Evolutionary conservation across 163 green algal species (phyloP).

Genomic region (Scenedesmus sp.): DNA sequence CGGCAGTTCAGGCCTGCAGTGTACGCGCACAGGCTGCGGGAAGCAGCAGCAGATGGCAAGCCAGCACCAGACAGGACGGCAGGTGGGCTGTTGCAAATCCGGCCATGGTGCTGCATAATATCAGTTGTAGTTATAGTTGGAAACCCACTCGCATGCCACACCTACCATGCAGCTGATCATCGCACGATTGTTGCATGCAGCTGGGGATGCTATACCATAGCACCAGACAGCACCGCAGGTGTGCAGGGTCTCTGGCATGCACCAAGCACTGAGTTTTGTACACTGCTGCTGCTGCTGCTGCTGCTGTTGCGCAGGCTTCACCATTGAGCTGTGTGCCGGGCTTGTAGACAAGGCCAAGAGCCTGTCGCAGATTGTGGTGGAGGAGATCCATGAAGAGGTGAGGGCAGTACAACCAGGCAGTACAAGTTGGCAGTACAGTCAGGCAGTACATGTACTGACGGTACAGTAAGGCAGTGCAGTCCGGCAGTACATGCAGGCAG

Average conservation of each 20-base stretch:
- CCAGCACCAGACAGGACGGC: conserved; percentile 42
- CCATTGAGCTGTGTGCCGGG: conserved; percentile 93
- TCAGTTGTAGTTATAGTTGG: no score
- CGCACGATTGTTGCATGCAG: no score
- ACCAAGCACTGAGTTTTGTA: background rate
- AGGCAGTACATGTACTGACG: background rate
- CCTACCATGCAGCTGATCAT: no score
- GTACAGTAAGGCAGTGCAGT: no score
- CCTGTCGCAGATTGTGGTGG: conserved; percentile 68
- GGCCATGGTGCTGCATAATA: no score
- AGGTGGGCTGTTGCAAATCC: conserved; percentile 51
- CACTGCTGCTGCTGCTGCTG: background rate
- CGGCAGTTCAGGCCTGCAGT: conserved; percentile 87
- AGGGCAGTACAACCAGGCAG: background rate
- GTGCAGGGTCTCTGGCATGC: background rate
- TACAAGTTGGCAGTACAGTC: background rate
- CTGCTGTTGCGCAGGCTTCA: conserved; percentile 76
- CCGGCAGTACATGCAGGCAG: background rate
- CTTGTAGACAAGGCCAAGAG: conserved; percentile 90
- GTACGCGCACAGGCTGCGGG: conserved; percentile 58
- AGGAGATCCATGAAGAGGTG: conserved; percentile 65
- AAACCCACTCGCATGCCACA: no score
- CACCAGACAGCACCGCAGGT: background rate
- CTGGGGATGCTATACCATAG: no score
- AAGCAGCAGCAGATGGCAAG: conserved; percentile 42